These are phyloP conservation scores for Cadophora luteo-olivacea DNA, from an alignment of 2,329 filamentous ascomycete species.

Conservation along the genomic window DNA sequence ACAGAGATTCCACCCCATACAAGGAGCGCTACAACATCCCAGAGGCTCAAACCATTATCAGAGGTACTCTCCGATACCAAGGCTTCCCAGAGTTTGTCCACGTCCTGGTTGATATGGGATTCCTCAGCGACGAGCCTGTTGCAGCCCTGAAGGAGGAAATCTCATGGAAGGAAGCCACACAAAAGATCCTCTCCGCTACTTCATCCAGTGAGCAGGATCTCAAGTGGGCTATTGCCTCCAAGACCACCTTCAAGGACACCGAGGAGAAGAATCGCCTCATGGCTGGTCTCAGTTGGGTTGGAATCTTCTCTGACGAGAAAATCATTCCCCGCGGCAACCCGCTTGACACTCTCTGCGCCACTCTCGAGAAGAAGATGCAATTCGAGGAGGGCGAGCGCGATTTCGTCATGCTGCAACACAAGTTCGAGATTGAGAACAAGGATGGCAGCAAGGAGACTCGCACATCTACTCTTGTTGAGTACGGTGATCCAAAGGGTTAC, in stretches of 20 bases:
- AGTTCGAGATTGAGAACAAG: slow-evolving; percentile 83
- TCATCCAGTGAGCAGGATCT: slow-evolving; percentile 74
- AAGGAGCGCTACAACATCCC: slow-evolving; percentile 90
- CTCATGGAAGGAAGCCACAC: slow-evolving; percentile 85
- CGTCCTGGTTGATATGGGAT: slow-evolving; percentile 86
- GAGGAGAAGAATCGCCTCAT: slow-evolving; percentile 76
- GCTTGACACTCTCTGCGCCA: slow-evolving; percentile 89
- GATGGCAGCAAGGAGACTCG: slow-evolving; percentile 79
- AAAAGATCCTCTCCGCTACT: slow-evolving; percentile 74
- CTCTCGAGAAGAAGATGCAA: slow-evolving; percentile 90
- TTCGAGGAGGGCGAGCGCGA: slow-evolving; percentile 85
- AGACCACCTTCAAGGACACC: slow-evolving; percentile 72
- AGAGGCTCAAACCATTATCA: slow-evolving; percentile 85
- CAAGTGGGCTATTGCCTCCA: slow-evolving; percentile 73
- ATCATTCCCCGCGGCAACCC: slow-evolving; percentile 79
- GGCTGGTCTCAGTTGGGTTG: slow-evolving; percentile 75
- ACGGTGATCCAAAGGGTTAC: slow-evolving; percentile 80
- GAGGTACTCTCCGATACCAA: slow-evolving; percentile 83
- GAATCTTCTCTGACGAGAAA: slow-evolving; percentile 69
- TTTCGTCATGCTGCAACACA: slow-evolving; percentile 81
- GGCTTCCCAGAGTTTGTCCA: slow-evolving; percentile 93
- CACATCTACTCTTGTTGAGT: slow-evolving; percentile 82
- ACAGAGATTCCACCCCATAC: slow-evolving; percentile 89
- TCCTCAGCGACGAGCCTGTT: slow-evolving; percentile 75
- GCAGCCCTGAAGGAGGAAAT: slow-evolving; percentile 70